Conservation (phyloP, 805 yeast species). For the Sugiyamaella chiloensis region DNA sequence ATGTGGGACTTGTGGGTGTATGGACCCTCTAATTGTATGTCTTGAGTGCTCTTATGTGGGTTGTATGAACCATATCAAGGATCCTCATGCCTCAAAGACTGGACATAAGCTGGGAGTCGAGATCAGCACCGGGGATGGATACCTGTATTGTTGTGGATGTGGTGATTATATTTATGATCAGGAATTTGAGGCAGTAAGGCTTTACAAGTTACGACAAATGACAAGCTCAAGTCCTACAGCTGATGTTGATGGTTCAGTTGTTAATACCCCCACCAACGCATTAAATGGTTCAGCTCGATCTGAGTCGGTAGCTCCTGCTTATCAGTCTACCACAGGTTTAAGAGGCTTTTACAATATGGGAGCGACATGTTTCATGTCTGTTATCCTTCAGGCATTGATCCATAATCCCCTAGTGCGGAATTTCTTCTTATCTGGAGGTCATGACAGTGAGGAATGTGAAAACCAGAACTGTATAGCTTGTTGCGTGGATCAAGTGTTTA, state of each 20-base stretch:
- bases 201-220: neutral
- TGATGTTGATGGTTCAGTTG: conserved; percentile 11
- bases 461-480: conserved; percentile 67
- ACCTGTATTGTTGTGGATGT: conserved; percentile 75
- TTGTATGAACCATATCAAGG: conserved; percentile 17
- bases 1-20: conserved; percentile 12
- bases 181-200: conserved; percentile 51
- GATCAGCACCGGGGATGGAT: conserved; percentile 50
- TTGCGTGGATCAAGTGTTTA: conserved; percentile 74
- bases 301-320: conserved; percentile 37
- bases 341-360: conserved; percentile 93
- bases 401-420: conserved; percentile 87
- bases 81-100: conserved; percentile 10
- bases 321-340: conserved; percentile 68
- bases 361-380: conserved; percentile 95
- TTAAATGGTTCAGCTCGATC: neutral
- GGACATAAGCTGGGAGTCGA: conserved; percentile 56
- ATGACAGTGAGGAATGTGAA: conserved; percentile 49
- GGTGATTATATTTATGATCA: conserved; percentile 65
- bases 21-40: conserved; percentile 17
- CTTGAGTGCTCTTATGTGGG: conserved; percentile 23
- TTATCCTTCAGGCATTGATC: conserved; percentile 80
- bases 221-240: neutral
- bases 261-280: conserved; percentile 7
- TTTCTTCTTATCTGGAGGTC: conserved; percentile 72